These are phyloP conservation scores for Physaria fendleri DNA, from an alignment of 345 rosid genomes.

Conservation along the genomic window DNA sequence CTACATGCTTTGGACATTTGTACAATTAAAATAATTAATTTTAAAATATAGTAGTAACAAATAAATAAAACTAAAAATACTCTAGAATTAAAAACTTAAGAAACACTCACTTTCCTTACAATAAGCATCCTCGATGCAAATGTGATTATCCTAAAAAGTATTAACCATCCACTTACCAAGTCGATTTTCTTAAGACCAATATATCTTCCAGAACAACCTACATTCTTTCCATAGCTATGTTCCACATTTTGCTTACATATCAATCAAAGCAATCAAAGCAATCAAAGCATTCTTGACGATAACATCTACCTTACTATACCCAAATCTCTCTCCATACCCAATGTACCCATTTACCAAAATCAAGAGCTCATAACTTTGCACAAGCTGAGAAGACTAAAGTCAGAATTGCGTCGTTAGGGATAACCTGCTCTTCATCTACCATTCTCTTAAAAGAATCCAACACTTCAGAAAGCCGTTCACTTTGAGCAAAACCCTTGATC, in stretches of 20 bases:
- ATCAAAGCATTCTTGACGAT: constrained; percentile 65
- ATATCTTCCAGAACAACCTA: too few relatives aligned
- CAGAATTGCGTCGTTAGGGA: constrained; percentile 69
- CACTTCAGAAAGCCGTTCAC: constrained; percentile 40
- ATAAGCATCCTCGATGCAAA: too few relatives aligned
- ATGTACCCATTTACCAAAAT: constrained; percentile 68
- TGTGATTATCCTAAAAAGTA: too few relatives aligned
- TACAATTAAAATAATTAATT: too few relatives aligned
- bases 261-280: too few relatives aligned
- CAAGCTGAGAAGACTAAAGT: constrained; percentile 66
- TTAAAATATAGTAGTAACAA: too few relatives aligned
- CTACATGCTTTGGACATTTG: too few relatives aligned
- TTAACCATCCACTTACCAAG: too few relatives aligned
- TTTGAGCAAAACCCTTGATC: constrained; percentile 52
- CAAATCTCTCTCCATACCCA: constrained; percentile 42
- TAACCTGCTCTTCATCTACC: constrained; percentile 41
- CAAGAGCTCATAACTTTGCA: constrained; percentile 79
- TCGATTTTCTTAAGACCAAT: too few relatives aligned
- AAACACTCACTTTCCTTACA: too few relatives aligned
- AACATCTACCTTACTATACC: constrained; percentile 44
- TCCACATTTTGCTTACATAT: constrained; percentile 88
- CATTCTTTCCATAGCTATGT: constrained; percentile 43
- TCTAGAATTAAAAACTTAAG: too few relatives aligned
- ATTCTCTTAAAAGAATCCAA: constrained; percentile 53
- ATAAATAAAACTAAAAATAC: too few relatives aligned